phyloP scores from a whole-genome alignment of 352 stramenopile genomes.

The Globisporangium polare region DNA sequence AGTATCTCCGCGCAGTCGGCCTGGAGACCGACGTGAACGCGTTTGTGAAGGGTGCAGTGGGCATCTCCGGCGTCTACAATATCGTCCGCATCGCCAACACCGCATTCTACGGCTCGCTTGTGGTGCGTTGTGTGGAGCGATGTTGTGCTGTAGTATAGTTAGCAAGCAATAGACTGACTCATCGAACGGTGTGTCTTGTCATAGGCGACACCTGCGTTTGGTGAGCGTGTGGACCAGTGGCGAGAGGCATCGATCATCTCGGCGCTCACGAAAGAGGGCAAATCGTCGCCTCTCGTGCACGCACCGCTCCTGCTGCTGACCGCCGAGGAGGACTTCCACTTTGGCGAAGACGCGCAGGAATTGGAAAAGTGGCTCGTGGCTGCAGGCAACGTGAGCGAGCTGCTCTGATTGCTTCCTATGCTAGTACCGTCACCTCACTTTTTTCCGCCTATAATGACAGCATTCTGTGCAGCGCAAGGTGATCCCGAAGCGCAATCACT shows the following conservation, averaged over 20 bases:
- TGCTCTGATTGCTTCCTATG: no score
- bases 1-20: conserved; percentile 36
- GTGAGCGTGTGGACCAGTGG: conserved; percentile 59
- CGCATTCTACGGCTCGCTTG: conserved; percentile 61
- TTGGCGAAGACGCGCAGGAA: conserved; percentile 65
- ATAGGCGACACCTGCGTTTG: conserved; percentile 62
- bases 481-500: conserved; percentile 60
- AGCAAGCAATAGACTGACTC: neutral
- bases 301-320: conserved; percentile 61
- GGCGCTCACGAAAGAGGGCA: conserved; percentile 34
- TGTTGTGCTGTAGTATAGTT: neutral
- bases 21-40: conserved; percentile 26
- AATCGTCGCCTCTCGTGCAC: conserved; percentile 36
- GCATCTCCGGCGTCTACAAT: conserved; percentile 85
- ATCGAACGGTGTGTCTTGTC: neutral
- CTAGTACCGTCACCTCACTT: no score
- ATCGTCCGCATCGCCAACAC: conserved; percentile 77
- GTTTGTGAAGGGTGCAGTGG: conserved; percentile 54
- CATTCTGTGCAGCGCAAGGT: conserved; percentile 39
- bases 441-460: no score
- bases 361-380: conserved; percentile 54
- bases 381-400: conserved; percentile 44
- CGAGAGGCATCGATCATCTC: conserved; percentile 62
- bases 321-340: conserved; percentile 78
- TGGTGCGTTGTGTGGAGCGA: conserved; percentile 16